These are phyloP conservation scores for Arabidopsis hybrid DNA, from an alignment of 441 rosid genomes.

Conservation along the genomic window DNA sequence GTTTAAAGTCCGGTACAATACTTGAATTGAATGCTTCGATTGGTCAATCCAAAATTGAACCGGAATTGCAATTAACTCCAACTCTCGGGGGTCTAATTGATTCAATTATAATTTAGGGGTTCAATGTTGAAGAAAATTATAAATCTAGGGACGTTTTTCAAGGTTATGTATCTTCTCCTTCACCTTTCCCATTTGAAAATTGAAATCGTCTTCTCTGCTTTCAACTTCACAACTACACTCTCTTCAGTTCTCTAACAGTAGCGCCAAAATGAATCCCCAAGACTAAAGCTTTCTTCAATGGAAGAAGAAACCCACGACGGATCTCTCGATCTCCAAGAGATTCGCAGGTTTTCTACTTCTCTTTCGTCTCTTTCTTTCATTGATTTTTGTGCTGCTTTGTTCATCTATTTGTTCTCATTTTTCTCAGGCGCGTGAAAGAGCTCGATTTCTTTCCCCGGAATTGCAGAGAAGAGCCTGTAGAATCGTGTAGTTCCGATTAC, in stretches of 20 bases:
- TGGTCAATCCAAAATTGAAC: neutral
- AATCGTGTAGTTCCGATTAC: constrained; percentile 34
- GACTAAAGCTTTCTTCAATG: constrained; percentile 24
- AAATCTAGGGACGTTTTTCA: neutral
- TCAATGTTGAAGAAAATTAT: neutral
- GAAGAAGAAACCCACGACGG: constrained; percentile 51
- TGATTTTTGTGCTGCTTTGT: neutral
- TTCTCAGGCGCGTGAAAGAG: constrained; percentile 63
- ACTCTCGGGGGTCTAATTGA: neutral
- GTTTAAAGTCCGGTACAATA: neutral
- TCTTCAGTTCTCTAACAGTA: constrained; percentile 7
- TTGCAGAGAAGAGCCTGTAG: constrained; percentile 19
- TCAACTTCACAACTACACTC: constrained; percentile 12
- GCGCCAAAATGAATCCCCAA: constrained; percentile 13
- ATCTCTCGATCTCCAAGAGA: constrained; percentile 50
- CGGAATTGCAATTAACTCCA: neutral
- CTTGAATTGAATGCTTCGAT: neutral
- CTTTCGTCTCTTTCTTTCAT: neutral
- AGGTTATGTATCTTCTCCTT: constrained; percentile 21
- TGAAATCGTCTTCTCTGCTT: constrained; percentile 2
- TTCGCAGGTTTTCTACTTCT: constrained; percentile 53
- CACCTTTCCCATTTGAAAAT: constrained; percentile 16
- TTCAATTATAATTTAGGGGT: neutral
- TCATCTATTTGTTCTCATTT: neutral
- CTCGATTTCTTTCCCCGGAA: constrained; percentile 51